Evolutionary conservation across 2,329 filamentous ascomycete species (phyloP), one percentile per base, ranked within the genome.

Genomic region (Aspergillus sp.): DNA sequence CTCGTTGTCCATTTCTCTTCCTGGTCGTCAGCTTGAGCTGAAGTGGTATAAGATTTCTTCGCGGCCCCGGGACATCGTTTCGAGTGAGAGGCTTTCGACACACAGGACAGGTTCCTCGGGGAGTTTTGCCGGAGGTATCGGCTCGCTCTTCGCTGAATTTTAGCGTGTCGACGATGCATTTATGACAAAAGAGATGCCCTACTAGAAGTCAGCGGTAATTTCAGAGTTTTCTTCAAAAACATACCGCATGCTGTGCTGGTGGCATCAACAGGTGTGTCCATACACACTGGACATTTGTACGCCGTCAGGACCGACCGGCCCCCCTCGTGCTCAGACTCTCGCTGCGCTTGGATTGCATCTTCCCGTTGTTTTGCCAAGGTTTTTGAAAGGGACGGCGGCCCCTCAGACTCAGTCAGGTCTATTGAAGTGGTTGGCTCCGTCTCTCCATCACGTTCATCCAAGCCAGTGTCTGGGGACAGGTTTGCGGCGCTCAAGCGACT

Each of bases 151-250:
- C 84, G 49, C 81, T 80, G 26, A 81, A 82, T 45, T 82, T 82
- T 18, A 88, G 73, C n/a, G 84, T 82, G 68, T 86, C 83, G 54
- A 84, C 80, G 47, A 88, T 81, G 65, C 86, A 88, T 39, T 82
- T 82, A 65, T 88, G 85, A 69, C 86, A 88, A 71, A 87, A 88
- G 24, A 88, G 77, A 67, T 88, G 86, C 0, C 85, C 84, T 86
- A 47, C 29, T 10, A 18, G 11, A 6, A 39, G 49, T 67, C 18
- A 65, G 57, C 58, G 47, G 51, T 26, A 60, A 18, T 31, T 52
- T 16, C 16, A 55, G 20, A 10, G 10, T 10, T 49, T 2, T 2
- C 18, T 39, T 20, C n/a, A n/a, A 14, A 29, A 22, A 76, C 81
- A 57, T 77, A 86, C 85, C 86, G 67, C 86, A 88, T 22, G 80